Evolutionary conservation across 768 basidiomycete species (phyloP).

Genomic region (Thelephora ganbajun): DNA sequence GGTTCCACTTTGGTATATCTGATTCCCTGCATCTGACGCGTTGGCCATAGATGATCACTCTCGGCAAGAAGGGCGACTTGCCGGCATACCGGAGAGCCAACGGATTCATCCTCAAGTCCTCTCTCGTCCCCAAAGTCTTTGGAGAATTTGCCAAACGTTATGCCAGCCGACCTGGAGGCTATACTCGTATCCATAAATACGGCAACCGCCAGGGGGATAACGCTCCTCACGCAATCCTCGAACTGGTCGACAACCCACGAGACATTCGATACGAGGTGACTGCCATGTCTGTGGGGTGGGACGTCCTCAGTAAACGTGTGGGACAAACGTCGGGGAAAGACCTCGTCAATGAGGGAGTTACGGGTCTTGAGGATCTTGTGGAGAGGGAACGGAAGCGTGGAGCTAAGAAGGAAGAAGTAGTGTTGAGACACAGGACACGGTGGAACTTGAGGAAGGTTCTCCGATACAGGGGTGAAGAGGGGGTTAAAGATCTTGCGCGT

Average conservation of each 20-base stretch:
- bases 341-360: slow-evolving; percentile 37
- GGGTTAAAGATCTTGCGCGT: slow-evolving; percentile 31
- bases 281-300: slow-evolving; percentile 78
- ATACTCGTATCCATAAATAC: slow-evolving; percentile 86
- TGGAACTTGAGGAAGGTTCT: slow-evolving; percentile 68
- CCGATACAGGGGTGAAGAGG: slow-evolving; percentile 37
- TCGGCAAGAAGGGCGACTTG: slow-evolving; percentile 76
- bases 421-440: slow-evolving; percentile 50
- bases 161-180: slow-evolving; percentile 73
- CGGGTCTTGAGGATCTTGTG: slow-evolving; percentile 31
- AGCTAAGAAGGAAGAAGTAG: slow-evolving; percentile 21
- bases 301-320: slow-evolving; percentile 49
- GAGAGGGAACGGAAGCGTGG: slow-evolving; percentile 31
- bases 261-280: slow-evolving; percentile 86
- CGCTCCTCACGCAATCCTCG: slow-evolving; percentile 82
- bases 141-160: slow-evolving; percentile 70
- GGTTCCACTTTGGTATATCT: background rate
- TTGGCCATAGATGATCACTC: slow-evolving; percentile 61
- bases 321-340: slow-evolving; percentile 26
- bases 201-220: slow-evolving; percentile 89
- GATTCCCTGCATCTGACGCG: background rate
- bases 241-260: slow-evolving; percentile 87
- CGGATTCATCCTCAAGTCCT: slow-evolving; percentile 64
- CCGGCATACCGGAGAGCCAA: slow-evolving; percentile 59
- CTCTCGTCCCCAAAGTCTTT: slow-evolving; percentile 73